phyloP scores from a whole-genome alignment of 345 rosid species.

The Citrus mangshanensis region DNA sequence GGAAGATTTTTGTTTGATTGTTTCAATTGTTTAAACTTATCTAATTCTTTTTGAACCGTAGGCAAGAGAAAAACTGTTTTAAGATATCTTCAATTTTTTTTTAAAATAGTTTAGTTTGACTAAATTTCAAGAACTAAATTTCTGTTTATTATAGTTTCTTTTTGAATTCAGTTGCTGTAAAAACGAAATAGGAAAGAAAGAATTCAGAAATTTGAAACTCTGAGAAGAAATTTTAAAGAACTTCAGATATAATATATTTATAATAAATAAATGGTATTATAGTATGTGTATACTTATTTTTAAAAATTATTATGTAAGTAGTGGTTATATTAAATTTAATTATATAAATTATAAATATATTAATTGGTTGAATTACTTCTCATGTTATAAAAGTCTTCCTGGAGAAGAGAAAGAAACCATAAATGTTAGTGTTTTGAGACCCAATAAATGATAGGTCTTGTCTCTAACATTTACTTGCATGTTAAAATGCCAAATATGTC shows the following conservation, averaged over 20 bases:
- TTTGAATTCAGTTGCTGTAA: not conserved
- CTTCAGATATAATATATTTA: rapidly evolving
- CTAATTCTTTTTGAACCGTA: not conserved
- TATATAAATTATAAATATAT: rapidly evolving
- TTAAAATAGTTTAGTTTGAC: not conserved
- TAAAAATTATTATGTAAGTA: rapidly evolving
- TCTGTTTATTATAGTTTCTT: too few species aligned
- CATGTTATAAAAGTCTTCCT: too few species aligned
- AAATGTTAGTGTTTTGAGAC: too few species aligned
- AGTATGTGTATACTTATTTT: rapidly evolving
- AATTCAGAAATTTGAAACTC: not conserved
- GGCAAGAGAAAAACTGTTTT: not conserved
- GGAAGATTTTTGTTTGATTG: not conserved
- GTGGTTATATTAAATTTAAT: rapidly evolving
- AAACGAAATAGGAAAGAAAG: not conserved
- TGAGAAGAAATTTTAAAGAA: too few species aligned
- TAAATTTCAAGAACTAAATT: not conserved
- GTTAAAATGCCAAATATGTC: too few species aligned
- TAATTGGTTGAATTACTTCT: rapidly evolving
- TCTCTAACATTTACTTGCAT: too few species aligned
- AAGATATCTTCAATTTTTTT: not conserved
- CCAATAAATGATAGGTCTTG: too few species aligned
- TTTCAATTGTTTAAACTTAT: not conserved
- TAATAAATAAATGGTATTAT: too few species aligned
- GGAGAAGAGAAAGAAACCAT: too few species aligned